These are phyloP conservation scores for Lobosporangium transversale DNA, from an alignment of 192 early-diverging fungal genomes.

Conservation along the genomic window DNA sequence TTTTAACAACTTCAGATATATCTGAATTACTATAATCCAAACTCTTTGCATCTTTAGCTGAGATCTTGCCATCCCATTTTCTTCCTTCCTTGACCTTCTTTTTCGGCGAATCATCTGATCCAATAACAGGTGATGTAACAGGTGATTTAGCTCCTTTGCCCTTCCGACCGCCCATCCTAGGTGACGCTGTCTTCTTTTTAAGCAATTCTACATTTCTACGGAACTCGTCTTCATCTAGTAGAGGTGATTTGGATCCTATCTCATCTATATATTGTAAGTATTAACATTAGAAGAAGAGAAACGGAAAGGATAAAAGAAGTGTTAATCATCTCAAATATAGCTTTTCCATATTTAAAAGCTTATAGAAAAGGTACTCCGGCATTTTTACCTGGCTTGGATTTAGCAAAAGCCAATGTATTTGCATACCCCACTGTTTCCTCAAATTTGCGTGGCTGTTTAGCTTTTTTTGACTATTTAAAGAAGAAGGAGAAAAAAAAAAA, in stretches of 20 bases:
- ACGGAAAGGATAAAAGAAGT: no score
- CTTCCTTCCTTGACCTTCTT: constrained; percentile 64
- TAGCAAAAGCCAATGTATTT: constrained; percentile 39
- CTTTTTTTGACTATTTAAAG: constrained; percentile 56
- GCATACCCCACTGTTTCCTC: constrained; percentile 81
- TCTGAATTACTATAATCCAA: constrained; percentile 61
- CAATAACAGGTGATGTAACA: constrained; percentile 36
- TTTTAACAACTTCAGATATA: constrained; percentile 17
- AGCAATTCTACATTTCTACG: constrained; percentile 60
- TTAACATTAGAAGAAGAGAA: no score
- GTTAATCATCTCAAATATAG: no score
- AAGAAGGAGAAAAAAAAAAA: background rate
- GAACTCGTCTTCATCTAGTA: constrained; percentile 60
- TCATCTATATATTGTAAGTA: no score
- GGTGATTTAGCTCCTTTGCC: constrained; percentile 28
- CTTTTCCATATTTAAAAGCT: no score
- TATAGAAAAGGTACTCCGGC: no score
- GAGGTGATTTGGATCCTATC: constrained; percentile 14
- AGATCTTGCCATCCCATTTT: constrained; percentile 79
- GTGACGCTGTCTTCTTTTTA: constrained; percentile 47
- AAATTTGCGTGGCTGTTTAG: constrained; percentile 77
- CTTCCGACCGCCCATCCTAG: constrained; percentile 45
- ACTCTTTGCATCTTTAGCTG: constrained; percentile 63
- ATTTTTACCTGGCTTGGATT: constrained; percentile 49
- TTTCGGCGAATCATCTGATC: constrained; percentile 12